phyloP scores from a whole-genome alignment of 2,329 filamentous ascomycete species.

The Phaeosphaeria sp. region DNA sequence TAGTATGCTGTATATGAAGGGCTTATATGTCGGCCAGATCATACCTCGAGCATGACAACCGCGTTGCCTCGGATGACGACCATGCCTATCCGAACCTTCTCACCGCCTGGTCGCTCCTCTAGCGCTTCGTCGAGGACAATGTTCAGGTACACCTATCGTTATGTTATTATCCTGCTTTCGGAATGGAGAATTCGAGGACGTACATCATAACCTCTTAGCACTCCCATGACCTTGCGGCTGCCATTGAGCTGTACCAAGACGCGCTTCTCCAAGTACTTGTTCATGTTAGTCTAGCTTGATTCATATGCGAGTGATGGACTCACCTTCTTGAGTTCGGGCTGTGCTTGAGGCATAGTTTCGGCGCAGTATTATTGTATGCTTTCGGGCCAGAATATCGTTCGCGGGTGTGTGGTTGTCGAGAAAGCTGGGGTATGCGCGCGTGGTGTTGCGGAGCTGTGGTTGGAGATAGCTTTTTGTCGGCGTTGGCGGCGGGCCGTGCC shows the following conservation, averaged over 20 bases:
- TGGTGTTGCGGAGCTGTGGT: constrained; percentile 18
- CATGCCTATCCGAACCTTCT: constrained; percentile 91
- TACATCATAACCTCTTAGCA: constrained; percentile 96
- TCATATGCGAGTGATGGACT: constrained; percentile 10
- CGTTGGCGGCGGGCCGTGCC: constrained; percentile 21
- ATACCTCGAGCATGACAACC: constrained; percentile 91
- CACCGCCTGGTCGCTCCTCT: constrained; percentile 89
- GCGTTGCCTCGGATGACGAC: constrained; percentile 98
- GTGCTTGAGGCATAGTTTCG: constrained; percentile 90
- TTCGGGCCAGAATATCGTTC: constrained; percentile 8
- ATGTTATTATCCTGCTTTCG: constrained; percentile 1
- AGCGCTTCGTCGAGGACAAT: constrained; percentile 96
- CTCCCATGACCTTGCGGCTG: constrained; percentile 94
- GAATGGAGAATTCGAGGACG: constrained; percentile 33
- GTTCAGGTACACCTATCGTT: constrained; percentile 87
- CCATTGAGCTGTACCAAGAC: constrained; percentile 98
- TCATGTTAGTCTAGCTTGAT: constrained; percentile 24
- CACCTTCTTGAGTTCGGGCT: constrained; percentile 99
- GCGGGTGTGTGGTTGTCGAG: constrained; percentile 2
- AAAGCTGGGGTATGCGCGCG: constrained; percentile 6
- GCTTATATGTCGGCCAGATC: not conserved
- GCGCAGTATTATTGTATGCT: constrained; percentile 3
- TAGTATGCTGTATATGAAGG: constrained; percentile 7
- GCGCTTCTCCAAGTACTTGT: constrained; percentile 97
- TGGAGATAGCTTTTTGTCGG: constrained; percentile 28